Evolutionary conservation across 2,329 filamentous ascomycete species (phyloP).

Genomic region (Fusarium nematophilum): DNA sequence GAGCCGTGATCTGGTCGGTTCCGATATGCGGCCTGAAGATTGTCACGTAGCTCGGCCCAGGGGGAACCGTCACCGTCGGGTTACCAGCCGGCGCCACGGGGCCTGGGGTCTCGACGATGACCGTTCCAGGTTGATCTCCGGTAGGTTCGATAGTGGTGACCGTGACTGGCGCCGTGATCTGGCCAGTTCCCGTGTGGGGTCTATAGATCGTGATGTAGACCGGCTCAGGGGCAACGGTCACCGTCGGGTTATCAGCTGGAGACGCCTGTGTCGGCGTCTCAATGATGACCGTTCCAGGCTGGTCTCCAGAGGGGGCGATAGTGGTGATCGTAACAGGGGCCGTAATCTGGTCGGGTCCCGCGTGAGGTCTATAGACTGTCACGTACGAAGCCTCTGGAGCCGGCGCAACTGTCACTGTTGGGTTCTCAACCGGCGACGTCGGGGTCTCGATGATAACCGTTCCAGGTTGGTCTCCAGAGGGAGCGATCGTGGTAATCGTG

Average conservation of each 20-base stretch:
- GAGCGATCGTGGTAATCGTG: neutral
- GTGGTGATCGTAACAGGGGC: conserved; percentile 18
- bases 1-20: conserved; percentile 7
- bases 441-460: conserved; percentile 22
- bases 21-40: conserved; percentile 23
- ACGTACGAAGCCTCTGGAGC: conserved; percentile 16
- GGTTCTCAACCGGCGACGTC: conserved; percentile 8
- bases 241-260: conserved; percentile 11
- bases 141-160: conserved; percentile 27
- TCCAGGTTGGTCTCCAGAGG: neutral
- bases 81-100: conserved; percentile 8
- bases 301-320: conserved; percentile 14
- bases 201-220: conserved; percentile 26
- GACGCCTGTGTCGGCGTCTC: conserved; percentile 26
- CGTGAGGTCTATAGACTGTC: conserved; percentile 19
- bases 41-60: conserved; percentile 17
- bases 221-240: conserved; percentile 13
- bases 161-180: conserved; percentile 21
- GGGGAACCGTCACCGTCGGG: conserved; percentile 18
- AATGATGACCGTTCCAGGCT: conserved; percentile 29
- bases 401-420: conserved; percentile 17
- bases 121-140: conserved; percentile 21
- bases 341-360: conserved; percentile 17
- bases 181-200: conserved; percentile 16
- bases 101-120: conserved; percentile 32